Percentiles rank a stretch among this genome's conserved stretches.
Conservation (phyloP, 2,329 filamentous ascomycete genomes). For the Gliomastix tumulicola region DNA sequence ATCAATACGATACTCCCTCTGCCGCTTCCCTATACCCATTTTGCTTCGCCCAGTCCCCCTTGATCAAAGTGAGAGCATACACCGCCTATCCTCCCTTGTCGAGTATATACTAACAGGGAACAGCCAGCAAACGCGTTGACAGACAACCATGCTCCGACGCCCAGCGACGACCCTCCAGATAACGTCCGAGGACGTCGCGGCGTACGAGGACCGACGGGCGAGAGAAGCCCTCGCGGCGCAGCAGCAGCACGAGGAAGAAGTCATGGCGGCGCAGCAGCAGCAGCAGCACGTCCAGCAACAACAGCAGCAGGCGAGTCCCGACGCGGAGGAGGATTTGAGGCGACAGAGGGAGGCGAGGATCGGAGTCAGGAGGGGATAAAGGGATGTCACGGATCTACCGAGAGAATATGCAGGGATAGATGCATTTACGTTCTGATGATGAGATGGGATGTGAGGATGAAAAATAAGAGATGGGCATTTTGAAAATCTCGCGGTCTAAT, state of each 20-base stretch:
- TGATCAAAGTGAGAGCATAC: too few species aligned
- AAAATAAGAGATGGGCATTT: too few species aligned
- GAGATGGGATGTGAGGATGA: neutral
- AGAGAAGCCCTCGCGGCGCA: conserved; percentile 28
- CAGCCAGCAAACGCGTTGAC: too few species aligned
- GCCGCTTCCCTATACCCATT: too few species aligned
- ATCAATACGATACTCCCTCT: too few species aligned
- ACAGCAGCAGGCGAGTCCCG: conserved; percentile 15
- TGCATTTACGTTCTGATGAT: neutral
- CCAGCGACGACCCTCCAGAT: conserved; percentile 61
- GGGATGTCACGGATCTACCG: too few species aligned
- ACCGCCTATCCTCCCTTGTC: too few species aligned
- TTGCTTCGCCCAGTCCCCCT: too few species aligned
- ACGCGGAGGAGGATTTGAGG: conserved; percentile 14
- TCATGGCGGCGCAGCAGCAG: conserved; percentile 9
- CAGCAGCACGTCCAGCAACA: conserved; percentile 12
- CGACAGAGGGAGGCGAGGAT: conserved; percentile 30
- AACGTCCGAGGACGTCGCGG: conserved; percentile 62
- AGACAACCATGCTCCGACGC: conserved; percentile 53
- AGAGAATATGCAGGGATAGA: too few species aligned
- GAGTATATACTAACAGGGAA: too few species aligned
- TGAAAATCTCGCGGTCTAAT: too few species aligned
- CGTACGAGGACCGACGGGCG: conserved; percentile 59
- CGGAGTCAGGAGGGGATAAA: conserved; percentile 19
- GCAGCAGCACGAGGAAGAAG: too few species aligned